Evolutionary conservation across 495 filamentous ascomycete species (phyloP).

Genomic region (Xylaria palmicola): DNA sequence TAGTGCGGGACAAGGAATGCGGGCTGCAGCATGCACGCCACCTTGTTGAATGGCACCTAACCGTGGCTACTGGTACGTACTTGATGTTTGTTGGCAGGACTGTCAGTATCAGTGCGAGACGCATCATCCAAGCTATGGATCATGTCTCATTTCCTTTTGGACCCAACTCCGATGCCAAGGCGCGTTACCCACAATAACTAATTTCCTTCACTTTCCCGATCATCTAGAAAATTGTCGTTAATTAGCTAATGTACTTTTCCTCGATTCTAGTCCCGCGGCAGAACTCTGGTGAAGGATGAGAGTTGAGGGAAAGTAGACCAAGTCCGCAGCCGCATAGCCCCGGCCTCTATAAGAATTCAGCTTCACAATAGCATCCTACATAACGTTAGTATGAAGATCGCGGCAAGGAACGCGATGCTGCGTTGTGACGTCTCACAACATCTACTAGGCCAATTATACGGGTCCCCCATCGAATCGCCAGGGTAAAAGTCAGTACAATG

Average conservation of each 20-base stretch:
- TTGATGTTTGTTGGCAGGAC: neutral
- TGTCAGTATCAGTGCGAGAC: neutral
- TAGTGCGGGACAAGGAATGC: neutral
- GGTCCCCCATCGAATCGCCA: neutral
- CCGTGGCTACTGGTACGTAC: too few species aligned
- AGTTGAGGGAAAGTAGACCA: too few species aligned
- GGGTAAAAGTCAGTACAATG: neutral
- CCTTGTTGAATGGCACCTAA: neutral
- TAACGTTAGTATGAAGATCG: neutral
- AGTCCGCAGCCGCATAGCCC: too few species aligned
- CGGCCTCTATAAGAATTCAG: too few species aligned
- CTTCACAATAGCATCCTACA: neutral
- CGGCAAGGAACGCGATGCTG: neutral
- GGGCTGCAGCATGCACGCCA: neutral
- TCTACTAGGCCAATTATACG: neutral
- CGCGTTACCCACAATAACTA: neutral
- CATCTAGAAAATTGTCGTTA: neutral
- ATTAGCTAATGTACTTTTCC: too few species aligned
- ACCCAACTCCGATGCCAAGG: neutral
- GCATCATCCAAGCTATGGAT: neutral
- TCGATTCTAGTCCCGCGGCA: too few species aligned
- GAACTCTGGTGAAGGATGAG: too few species aligned
- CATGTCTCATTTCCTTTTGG: conserved; percentile 6
- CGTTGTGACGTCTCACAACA: neutral
- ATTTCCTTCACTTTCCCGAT: conserved; percentile 7